A percentile compares a stretch with the other conserved stretches of the same genome.
Conservation (phyloP, 352 stramenopile genomes). For the Thraustochytrium striatum region DNA sequence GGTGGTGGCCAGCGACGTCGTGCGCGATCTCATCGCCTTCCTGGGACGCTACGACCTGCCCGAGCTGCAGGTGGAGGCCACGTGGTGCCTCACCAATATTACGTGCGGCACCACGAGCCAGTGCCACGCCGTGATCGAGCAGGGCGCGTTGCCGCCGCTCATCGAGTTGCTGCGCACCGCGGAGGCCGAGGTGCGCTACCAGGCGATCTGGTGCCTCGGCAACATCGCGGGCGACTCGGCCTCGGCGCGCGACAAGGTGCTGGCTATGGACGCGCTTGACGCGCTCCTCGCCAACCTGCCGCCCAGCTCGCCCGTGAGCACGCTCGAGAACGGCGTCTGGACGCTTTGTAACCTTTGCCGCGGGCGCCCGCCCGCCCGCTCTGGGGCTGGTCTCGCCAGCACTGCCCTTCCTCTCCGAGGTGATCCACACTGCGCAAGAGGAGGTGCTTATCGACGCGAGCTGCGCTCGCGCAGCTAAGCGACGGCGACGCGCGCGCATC, state of each 20-base stretch:
- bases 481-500: constrained; percentile 97
- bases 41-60: constrained; percentile 88
- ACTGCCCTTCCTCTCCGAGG: constrained; percentile 88
- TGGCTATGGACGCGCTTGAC: constrained; percentile 79
- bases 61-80: constrained; percentile 95
- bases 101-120: constrained; percentile 95
- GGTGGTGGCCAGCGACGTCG: constrained; percentile 92
- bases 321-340: constrained; percentile 97
- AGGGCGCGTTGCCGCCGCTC: constrained; percentile 90
- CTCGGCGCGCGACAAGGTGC: constrained; percentile 89
- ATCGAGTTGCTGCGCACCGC: constrained; percentile 86
- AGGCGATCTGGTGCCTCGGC: constrained; percentile 91
- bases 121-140: constrained; percentile 94
- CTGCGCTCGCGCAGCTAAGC: constrained; percentile 94
- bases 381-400: constrained; percentile 87
- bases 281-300: constrained; percentile 88
- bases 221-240: constrained; percentile 96
- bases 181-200: constrained; percentile 72
- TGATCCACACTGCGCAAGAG: constrained; percentile 94
- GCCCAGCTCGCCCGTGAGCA: constrained; percentile 83
- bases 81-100: constrained; percentile 99
- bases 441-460: constrained; percentile 98
- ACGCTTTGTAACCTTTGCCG: constrained; percentile 97
- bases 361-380: constrained; percentile 86
- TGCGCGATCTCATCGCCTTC: constrained; percentile 95